A percentile compares a stretch with the other conserved stretches of the same genome.
Conservation (phyloP, 2,329 filamentous ascomycete genomes). For the Verticillium nonalfalfae region DNA sequence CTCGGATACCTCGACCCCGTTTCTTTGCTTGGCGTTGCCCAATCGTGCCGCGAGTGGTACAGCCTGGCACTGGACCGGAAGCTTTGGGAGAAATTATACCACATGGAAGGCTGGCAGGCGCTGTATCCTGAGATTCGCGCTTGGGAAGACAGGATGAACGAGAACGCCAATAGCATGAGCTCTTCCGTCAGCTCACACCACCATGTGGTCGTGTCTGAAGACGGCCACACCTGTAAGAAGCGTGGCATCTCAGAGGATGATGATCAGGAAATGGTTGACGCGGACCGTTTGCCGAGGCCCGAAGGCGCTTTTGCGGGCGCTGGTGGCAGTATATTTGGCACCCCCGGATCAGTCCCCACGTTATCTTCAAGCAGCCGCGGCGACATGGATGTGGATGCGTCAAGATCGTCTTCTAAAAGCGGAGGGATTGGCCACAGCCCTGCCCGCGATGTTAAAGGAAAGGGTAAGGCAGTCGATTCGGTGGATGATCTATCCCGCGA, state of each 20-base stretch:
- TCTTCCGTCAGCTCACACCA: constrained; percentile 33
- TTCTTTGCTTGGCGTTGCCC: constrained; percentile 73
- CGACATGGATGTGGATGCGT: constrained; percentile 27
- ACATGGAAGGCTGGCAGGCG: constrained; percentile 78
- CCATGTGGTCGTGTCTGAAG: constrained; percentile 33
- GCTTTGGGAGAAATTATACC: constrained; percentile 80
- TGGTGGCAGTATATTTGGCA: constrained; percentile 20
- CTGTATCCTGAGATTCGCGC: constrained; percentile 57
- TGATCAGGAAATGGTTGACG: constrained; percentile 39
- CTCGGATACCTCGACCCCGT: constrained; percentile 78
- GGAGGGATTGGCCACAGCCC: neutral
- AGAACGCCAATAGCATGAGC: constrained; percentile 21
- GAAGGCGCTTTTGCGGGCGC: constrained; percentile 15
- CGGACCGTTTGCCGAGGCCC: constrained; percentile 16
- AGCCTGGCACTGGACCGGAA: constrained; percentile 73
- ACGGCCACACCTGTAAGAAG: constrained; percentile 49
- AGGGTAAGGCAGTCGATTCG: constrained; percentile 12
- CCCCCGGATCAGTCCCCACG: constrained; percentile 3
- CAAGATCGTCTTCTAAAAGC: constrained; percentile 20
- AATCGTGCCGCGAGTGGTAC: constrained; percentile 77
- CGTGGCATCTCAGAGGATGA: constrained; percentile 43
- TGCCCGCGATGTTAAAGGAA: constrained; percentile 23
- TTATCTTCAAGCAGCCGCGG: constrained; percentile 5
- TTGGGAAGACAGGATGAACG: constrained; percentile 58
- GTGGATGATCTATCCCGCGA: neutral